Evolutionary conservation across 1,284 basidiomycete genomes (phyloP).

Genomic region (Pseudozyma thailandica): DNA sequence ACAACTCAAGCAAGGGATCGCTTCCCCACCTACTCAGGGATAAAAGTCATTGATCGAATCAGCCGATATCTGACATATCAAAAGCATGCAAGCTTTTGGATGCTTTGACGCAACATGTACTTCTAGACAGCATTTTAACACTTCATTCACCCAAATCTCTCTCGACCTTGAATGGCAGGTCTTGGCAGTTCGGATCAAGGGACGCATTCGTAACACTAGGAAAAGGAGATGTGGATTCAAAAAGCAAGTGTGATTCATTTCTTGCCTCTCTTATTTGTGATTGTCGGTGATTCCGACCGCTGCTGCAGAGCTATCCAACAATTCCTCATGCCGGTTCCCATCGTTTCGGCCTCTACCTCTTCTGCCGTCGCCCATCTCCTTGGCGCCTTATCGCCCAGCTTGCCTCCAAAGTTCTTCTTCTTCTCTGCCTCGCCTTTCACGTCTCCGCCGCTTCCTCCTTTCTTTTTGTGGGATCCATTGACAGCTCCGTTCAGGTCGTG

Average conservation of each 20-base stretch:
- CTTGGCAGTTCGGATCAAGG: too few species aligned
- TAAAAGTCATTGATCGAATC: not conserved
- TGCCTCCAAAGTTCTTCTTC: conserved; percentile 40
- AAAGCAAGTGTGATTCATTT: not conserved
- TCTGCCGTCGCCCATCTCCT: conserved; percentile 37
- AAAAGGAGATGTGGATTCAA: too few species aligned
- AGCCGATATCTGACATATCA: not conserved
- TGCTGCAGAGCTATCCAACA: conserved; percentile 33
- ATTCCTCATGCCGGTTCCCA: conserved; percentile 57
- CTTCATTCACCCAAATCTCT: conserved; percentile 1
- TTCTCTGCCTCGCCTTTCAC: conserved; percentile 10
- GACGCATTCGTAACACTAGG: too few species aligned
- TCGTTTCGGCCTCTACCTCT: conserved; percentile 50
- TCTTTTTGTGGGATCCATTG: not conserved
- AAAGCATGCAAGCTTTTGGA: conserved; percentile 8
- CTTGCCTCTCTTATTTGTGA: not conserved
- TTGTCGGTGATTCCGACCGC: not conserved
- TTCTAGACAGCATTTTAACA: conserved; percentile 20
- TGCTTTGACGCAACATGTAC: conserved; percentile 36
- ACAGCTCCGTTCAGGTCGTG: not conserved
- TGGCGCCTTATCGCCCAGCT: conserved; percentile 10
- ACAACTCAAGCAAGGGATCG: conserved; percentile 21
- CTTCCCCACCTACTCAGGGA: conserved; percentile 1
- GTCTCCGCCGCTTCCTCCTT: not conserved
- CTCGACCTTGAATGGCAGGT: not conserved